Percentiles rank a stretch among this genome's conserved stretches.
These are phyloP conservation scores for Termitomyces sp. DNA, from an alignment of 768 basidiomycete genomes.

Conservation along the genomic window DNA sequence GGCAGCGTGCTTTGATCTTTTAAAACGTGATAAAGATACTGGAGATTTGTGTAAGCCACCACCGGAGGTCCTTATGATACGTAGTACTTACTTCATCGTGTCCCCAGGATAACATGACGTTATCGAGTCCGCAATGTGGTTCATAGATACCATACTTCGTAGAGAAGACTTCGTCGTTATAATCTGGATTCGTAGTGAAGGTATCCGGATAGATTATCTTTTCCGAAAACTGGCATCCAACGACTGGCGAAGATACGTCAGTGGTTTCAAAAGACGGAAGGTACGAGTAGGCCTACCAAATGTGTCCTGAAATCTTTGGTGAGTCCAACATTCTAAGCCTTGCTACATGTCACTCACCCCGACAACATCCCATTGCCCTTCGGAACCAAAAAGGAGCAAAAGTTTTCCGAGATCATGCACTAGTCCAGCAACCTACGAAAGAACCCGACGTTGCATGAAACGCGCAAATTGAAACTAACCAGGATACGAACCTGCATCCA, in stretches of 20 bases:
- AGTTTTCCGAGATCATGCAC: conserved; percentile 91
- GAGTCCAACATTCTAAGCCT: conserved; percentile 3
- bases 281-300: conserved; percentile 26
- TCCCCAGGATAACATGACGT: conserved; percentile 88
- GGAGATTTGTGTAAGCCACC: not conserved
- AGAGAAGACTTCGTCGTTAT: conserved; percentile 56
- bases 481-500: conserved; percentile 66
- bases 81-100: conserved; percentile 73
- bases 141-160: conserved; percentile 73
- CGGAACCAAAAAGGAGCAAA: conserved; percentile 74
- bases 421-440: conserved; percentile 55
- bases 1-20: conserved; percentile 82
- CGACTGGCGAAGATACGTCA: conserved; percentile 35
- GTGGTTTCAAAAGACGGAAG: not conserved
- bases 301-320: conserved; percentile 28
- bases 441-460: not conserved
- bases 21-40: conserved; percentile 83
- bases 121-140: conserved; percentile 76
- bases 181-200: conserved; percentile 71
- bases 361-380: conserved; percentile 95
- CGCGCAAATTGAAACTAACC: not conserved
- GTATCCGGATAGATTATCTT: conserved; percentile 80
- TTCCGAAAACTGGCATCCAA: conserved; percentile 83
- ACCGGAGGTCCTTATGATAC: conserved; percentile 11
- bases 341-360: conserved; percentile 40